Percentiles rank a stretch among this genome's conserved stretches.
Conservation (phyloP, 495 filamentous ascomycete species). For the Apodospora peruviana region DNA sequence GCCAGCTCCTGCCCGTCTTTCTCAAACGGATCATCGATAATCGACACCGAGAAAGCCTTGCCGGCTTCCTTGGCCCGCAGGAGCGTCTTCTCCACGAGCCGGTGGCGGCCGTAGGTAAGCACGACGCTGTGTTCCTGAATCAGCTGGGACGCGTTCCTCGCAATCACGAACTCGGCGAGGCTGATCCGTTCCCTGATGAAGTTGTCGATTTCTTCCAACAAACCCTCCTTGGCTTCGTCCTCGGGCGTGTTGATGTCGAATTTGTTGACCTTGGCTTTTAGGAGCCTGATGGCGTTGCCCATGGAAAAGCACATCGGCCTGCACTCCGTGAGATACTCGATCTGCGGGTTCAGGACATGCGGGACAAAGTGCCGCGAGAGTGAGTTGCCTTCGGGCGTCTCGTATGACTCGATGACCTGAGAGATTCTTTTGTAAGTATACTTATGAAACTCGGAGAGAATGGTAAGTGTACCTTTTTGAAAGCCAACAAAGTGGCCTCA, state of each 20-base stretch:
- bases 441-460: too few relatives aligned
- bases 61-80: slow-evolving; percentile 54
- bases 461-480: slow-evolving; percentile 81
- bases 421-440: too few relatives aligned
- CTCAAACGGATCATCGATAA: slow-evolving; percentile 80
- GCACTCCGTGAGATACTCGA: slow-evolving; percentile 87
- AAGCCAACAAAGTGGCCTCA: slow-evolving; percentile 79
- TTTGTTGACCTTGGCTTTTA: slow-evolving; percentile 82
- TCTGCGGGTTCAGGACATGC: slow-evolving; percentile 89
- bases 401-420: slow-evolving; percentile 89
- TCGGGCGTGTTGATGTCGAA: slow-evolving; percentile 81
- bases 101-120: slow-evolving; percentile 84
- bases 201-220: slow-evolving; percentile 76
- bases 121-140: slow-evolving; percentile 78
- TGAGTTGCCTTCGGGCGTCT: slow-evolving; percentile 74
- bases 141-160: slow-evolving; percentile 58
- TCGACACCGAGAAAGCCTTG: slow-evolving; percentile 72
- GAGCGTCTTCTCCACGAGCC: slow-evolving; percentile 74
- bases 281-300: slow-evolving; percentile 90
- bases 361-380: slow-evolving; percentile 85
- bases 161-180: slow-evolving; percentile 79
- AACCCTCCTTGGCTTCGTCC: slow-evolving; percentile 63
- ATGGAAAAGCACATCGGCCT: slow-evolving; percentile 88
- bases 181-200: slow-evolving; percentile 89
- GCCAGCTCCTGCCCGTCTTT: slow-evolving; percentile 68